phyloP scores from a whole-genome alignment of 2,329 filamentous ascomycete genomes.

The Pseudogymnoascus sp. region DNA sequence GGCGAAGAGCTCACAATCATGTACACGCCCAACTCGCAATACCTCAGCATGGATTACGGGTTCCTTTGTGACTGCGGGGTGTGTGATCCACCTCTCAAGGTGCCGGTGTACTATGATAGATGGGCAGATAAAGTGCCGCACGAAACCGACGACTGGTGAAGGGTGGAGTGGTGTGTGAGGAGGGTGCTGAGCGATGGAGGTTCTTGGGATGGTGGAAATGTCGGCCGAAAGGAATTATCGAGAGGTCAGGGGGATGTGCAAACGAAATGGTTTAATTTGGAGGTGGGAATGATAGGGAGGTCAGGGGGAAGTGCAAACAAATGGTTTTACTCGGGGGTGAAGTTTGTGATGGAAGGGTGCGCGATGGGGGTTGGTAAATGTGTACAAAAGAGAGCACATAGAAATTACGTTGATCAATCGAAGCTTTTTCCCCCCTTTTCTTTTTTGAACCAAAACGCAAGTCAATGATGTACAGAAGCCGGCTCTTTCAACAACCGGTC shows the following conservation, averaged over 20 bases:
- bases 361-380: background rate
- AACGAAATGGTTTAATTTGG: background rate
- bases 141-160: background rate
- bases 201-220: background rate
- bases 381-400: background rate
- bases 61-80: slow-evolving; percentile 46
- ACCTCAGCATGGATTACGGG: slow-evolving; percentile 41
- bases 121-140: slow-evolving; percentile 1
- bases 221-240: background rate
- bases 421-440: background rate
- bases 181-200: background rate
- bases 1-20: slow-evolving; percentile 47
- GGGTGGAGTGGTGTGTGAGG: background rate
- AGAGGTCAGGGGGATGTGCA: background rate
- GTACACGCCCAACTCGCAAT: slow-evolving; percentile 36
- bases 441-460: background rate
- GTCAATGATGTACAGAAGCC: background rate
- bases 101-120: background rate
- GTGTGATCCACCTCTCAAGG: slow-evolving; percentile 27
- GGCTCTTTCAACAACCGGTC: background rate
- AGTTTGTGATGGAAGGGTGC: background rate
- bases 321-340: background rate
- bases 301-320: background rate
- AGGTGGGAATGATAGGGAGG: background rate
- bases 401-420: background rate